Base-by-base conservation (phyloP, 345 rosid species). In the Linum usitatissimum region DNA sequence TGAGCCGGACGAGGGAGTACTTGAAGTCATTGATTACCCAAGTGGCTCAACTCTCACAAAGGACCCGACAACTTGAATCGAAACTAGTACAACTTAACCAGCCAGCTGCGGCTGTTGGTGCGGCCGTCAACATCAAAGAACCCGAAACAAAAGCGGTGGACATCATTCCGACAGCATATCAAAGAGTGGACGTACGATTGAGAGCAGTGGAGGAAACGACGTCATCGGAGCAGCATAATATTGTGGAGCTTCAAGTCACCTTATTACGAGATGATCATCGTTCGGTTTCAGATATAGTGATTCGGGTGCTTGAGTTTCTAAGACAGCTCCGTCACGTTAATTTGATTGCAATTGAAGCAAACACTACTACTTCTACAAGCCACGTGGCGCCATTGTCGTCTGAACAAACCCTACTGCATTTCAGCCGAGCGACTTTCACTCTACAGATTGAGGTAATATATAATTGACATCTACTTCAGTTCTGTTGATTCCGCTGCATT, bases 381-480 rank as follows among this genome's bases (percentile, higher is more conserved):
- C 42, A 38, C 42, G 9, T 38, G 4, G 9, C 42, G 42, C 42
- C 42, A 38, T n/a, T n/a, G n/a, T n/a, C n/a, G n/a, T 34, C 51
- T n/a, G 76, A 67, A 34, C 55, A 75, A 30, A 60, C 12, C 64
- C 70, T 78, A 38, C 42, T n/a, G n/a, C n/a, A 9, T 20, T 61
- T 66, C 48, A 65, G 67, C 67, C 77, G 70, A 18, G 65, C 84
- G 7, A 72, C 62, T 66, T 66, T 86, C 64, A 75, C 83, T 64
- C 69, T 91, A 34, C 69, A 65, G 63, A 73, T 84, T 62, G 80
- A 88, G 94, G 97, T 91, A 79, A 14, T 38, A 4, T 4, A 38
- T 38, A 38, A 64, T 3, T 36, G n/a, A n/a, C n/a, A n/a, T n/a
- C n/a, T n/a, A n/a, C n/a, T n/a, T n/a, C n/a, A n/a, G n/a, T n/a